These are phyloP conservation scores for Coemansia sp. DNA, from an alignment of 192 early-diverging fungal species.

Conservation along the genomic window DNA sequence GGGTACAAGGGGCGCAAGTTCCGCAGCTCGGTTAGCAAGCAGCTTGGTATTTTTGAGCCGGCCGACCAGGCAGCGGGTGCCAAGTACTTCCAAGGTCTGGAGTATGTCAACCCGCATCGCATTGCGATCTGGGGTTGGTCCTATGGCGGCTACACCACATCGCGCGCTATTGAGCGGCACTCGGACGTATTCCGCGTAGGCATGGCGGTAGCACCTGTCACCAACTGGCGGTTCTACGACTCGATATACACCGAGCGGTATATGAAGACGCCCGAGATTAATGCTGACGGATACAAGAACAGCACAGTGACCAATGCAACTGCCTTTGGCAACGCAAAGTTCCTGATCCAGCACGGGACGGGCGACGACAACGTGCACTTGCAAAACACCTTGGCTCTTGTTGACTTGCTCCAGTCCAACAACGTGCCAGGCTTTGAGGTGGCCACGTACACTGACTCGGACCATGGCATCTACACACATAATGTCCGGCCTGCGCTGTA, in stretches of 20 bases:
- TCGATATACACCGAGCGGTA: conserved; percentile 97
- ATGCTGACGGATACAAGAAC: conserved; percentile 76
- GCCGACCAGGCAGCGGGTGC: conserved; percentile 89
- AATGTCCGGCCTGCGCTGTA: conserved; percentile 77
- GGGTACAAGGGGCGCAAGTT: conserved; percentile 85
- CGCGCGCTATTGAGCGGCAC: conserved; percentile 85
- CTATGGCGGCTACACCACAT: conserved; percentile 88
- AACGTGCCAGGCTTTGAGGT: conserved; percentile 79
- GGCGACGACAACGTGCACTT: conserved; percentile 94
- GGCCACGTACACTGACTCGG: conserved; percentile 89
- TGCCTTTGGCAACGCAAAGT: conserved; percentile 79
- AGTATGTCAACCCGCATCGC: conserved; percentile 79
- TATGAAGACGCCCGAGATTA: conserved; percentile 86
- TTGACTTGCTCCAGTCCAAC: conserved; percentile 75
- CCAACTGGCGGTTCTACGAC: conserved; percentile 89
- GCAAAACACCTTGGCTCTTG: conserved; percentile 83
- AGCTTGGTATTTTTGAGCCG: conserved; percentile 82
- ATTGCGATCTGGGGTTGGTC: conserved; percentile 98
- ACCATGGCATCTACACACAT: conserved; percentile 83
- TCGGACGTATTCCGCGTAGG: conserved; percentile 80
- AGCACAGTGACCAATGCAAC: conserved; percentile 80
- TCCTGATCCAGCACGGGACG: conserved; percentile 88
- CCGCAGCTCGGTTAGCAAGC: conserved; percentile 71
- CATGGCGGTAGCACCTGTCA: conserved; percentile 96
- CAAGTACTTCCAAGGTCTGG: conserved; percentile 62